Conservation (phyloP, 192 early-diverging fungal genomes). For the Backusella mclennaniae region DNA sequence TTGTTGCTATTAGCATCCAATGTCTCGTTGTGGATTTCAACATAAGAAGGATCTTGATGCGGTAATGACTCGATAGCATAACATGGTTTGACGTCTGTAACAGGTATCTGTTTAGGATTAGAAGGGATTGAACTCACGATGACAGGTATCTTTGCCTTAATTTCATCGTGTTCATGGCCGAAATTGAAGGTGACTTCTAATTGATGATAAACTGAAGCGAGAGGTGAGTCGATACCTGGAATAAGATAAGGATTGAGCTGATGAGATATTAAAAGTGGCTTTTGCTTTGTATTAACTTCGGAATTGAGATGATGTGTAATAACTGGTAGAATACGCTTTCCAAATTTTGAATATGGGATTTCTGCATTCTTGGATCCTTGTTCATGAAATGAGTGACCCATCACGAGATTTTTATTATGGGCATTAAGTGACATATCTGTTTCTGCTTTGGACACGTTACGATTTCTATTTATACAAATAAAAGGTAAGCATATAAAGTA, state of each 20-base stretch:
- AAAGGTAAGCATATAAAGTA: not conserved
- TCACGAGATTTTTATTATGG: constrained; percentile 3
- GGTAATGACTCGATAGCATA: not conserved
- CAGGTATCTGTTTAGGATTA: not conserved
- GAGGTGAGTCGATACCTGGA: constrained; percentile 21
- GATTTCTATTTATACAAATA: not conserved
- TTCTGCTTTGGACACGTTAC: constrained; percentile 10
- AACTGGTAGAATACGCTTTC: constrained; percentile 20
- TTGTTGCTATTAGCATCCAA: not conserved
- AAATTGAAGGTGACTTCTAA: constrained; percentile 30
- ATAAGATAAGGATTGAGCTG: constrained; percentile 8
- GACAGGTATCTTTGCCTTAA: constrained; percentile 30
- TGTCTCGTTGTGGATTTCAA: not conserved
- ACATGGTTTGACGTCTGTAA: not conserved
- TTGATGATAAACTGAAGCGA: constrained; percentile 29
- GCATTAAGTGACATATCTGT: not conserved
- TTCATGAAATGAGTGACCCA: not conserved
- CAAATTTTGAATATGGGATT: not conserved
- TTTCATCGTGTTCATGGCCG: constrained; percentile 25
- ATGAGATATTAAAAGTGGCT: constrained; percentile 18
- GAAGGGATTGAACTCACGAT: constrained; percentile 18
- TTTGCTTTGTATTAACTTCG: not conserved
- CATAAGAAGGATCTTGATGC: not conserved
- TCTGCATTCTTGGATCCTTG: not conserved
- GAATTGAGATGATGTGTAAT: not conserved